phyloP scores from a whole-genome alignment of 768 basidiomycete species.

The Calocybe indica region DNA sequence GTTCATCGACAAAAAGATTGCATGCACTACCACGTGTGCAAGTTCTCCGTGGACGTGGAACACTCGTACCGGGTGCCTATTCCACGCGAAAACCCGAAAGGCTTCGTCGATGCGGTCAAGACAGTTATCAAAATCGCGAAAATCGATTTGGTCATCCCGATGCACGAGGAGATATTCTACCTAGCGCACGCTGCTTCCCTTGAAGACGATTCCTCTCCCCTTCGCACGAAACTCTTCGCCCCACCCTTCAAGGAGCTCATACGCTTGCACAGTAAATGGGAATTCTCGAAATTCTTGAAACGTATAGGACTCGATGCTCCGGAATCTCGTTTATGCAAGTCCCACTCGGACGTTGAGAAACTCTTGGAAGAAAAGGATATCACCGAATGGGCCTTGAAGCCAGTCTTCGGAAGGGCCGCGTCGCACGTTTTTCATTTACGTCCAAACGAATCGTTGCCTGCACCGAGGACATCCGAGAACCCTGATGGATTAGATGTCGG shows the following conservation, averaged over 20 bases:
- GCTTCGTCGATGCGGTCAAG: slow-evolving; percentile 9
- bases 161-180: slow-evolving; percentile 15
- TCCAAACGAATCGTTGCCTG: slow-evolving; percentile 10
- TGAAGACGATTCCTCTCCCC: slow-evolving; percentile 1
- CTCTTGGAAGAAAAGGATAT: slow-evolving; percentile 6
- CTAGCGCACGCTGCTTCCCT: slow-evolving; percentile 12
- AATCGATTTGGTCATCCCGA: slow-evolving; percentile 14
- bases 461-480: not conserved
- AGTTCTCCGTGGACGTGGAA: slow-evolving; percentile 14
- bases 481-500: slow-evolving; percentile 3
- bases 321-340: slow-evolving; percentile 8
- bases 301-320: slow-evolving; percentile 8
- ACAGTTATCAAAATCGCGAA: slow-evolving; percentile 5
- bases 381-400: slow-evolving; percentile 11
- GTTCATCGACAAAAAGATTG: slow-evolving; percentile 3
- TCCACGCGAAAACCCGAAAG: not conserved
- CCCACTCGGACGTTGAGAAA: slow-evolving; percentile 7
- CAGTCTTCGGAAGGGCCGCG: slow-evolving; percentile 13
- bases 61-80: slow-evolving; percentile 9
- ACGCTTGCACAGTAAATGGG: slow-evolving; percentile 16
- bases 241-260: slow-evolving; percentile 12
- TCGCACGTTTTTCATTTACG: slow-evolving; percentile 11
- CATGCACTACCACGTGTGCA: slow-evolving; percentile 16
- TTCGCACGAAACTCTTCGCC: slow-evolving; percentile 9
- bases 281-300: slow-evolving; percentile 10